Conservation (phyloP, 2,329 filamentous ascomycete genomes). For the Xylaria digitata region DNA sequence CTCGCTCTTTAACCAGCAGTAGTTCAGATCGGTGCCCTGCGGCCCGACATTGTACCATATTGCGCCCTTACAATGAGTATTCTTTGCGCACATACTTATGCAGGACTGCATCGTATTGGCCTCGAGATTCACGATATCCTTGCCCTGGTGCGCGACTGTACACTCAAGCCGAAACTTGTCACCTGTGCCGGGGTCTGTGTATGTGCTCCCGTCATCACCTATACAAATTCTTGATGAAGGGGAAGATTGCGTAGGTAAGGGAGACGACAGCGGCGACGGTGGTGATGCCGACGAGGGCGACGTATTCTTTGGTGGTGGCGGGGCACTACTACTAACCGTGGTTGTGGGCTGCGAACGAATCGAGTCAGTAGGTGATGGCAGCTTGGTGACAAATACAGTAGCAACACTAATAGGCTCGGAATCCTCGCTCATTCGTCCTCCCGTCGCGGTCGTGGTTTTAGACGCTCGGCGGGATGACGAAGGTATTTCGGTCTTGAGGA, state of each 20-base stretch:
- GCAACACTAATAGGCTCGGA: constrained; percentile 12
- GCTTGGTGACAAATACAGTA: constrained; percentile 22
- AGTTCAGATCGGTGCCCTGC: constrained; percentile 47
- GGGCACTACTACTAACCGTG: neutral
- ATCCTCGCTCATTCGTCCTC: neutral
- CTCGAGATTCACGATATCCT: constrained; percentile 42
- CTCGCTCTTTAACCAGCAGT: constrained; percentile 46
- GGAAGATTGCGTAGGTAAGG: constrained; percentile 10
- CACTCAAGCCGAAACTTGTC: constrained; percentile 42
- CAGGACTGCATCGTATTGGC: constrained; percentile 44
- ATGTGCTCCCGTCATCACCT: constrained; percentile 41
- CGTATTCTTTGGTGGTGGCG: constrained; percentile 5
- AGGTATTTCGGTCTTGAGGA: constrained; percentile 12
- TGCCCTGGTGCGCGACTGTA: constrained; percentile 40
- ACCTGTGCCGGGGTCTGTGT: constrained; percentile 40
- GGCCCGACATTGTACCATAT: constrained; percentile 46
- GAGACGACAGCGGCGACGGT: neutral
- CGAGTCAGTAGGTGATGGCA: constrained; percentile 29
- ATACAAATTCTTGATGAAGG: constrained; percentile 37
- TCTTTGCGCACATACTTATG: constrained; percentile 41
- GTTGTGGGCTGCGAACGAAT: constrained; percentile 30
- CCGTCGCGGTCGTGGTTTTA: constrained; percentile 6
- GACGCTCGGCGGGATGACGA: constrained; percentile 14
- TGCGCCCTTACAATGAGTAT: constrained; percentile 40
- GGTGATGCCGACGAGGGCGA: neutral